Base-by-base conservation (phyloP, 2,329 filamentous ascomycete species). In the Moelleriella libera region DNA sequence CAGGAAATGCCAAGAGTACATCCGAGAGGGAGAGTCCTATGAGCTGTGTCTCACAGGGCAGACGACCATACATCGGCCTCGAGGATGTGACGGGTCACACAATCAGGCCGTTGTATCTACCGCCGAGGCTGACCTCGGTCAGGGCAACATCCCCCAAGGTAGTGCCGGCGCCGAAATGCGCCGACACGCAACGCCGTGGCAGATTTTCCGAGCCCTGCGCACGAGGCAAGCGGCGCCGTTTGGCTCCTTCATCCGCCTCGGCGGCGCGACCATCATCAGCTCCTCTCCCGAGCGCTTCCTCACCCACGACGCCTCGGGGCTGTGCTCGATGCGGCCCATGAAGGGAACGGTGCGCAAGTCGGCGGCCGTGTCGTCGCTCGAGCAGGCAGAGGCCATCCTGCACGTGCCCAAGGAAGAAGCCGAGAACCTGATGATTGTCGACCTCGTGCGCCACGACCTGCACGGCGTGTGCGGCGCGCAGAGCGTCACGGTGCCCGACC, bases 341-440 rank as follows among this genome's bases (percentile, higher is more conserved):
- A 97, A 97, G 68, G 90, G 90, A 44, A 97, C 90, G 0, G 88
- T 96, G n/a, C 82, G 82, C 55, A 94, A 94, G 57, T 77, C 75
- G 0, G 68, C 72, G 1, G 71, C 70, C 1, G 79, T 75, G 0
- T 61, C 83, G 39, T 92, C 83, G 0, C 70, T 84, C n/a, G 75
- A 73, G 5, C 75, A 85, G 57, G 89, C 90, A 1, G 79, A 82
- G 51, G 67, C 69, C 30, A 77, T 94, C 40, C 75, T 96, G 11
- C 78, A 83, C 49, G 76, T 86, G 0, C 83, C 85, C 28, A 97
- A 97, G 62, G 92, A 97, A 63, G 82, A 86, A 56, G 90, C 90
- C 0, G 90, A 97, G 68, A 97, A 97, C 59, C 75, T 97, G 29
- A 97, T 97, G 92, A 96, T 97, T 57, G 89, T 95, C 2, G 90